phyloP scores from a whole-genome alignment of 768 basidiomycete genomes.

The Boletus rubropictus region DNA sequence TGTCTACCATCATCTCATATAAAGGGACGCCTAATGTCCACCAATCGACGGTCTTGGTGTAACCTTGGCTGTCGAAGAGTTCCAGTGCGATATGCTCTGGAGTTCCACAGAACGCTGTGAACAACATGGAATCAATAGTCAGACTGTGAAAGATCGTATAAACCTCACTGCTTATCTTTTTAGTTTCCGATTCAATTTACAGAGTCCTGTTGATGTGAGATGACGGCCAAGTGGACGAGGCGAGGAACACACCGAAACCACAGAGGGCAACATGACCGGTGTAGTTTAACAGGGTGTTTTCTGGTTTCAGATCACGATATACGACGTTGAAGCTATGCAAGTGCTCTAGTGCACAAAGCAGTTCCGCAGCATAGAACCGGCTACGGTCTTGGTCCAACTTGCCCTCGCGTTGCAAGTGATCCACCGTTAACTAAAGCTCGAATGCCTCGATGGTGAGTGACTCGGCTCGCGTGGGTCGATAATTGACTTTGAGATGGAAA shows the following conservation, averaged over 20 bases:
- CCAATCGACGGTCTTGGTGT: slow-evolving; percentile 99
- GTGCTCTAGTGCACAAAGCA: slow-evolving; percentile 92
- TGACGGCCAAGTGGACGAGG: background rate
- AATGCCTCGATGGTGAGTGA: slow-evolving; percentile 93
- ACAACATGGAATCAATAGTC: slow-evolving; percentile 6
- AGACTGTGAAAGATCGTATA: background rate
- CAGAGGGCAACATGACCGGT: slow-evolving; percentile 97
- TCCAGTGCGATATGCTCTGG: slow-evolving; percentile 99
- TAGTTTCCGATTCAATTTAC: slow-evolving; percentile 92
- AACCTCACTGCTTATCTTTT: slow-evolving; percentile 90
- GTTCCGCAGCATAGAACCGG: slow-evolving; percentile 97
- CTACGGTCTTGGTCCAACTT: slow-evolving; percentile 92
- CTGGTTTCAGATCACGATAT: slow-evolving; percentile 96
- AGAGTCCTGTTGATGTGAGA: slow-evolving; percentile 49
- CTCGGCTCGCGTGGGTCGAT: slow-evolving; percentile 80
- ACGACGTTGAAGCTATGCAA: slow-evolving; percentile 97
- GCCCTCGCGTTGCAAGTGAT: slow-evolving; percentile 93
- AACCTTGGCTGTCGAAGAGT: slow-evolving; percentile 91
- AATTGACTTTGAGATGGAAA: slow-evolving; percentile 94
- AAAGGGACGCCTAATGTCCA: slow-evolving; percentile 96
- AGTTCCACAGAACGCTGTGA: slow-evolving; percentile 98
- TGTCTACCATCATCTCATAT: slow-evolving; percentile 87
- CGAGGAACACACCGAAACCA: slow-evolving; percentile 68
- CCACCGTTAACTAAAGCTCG: slow-evolving; percentile 90
- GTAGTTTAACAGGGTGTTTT: slow-evolving; percentile 96